Percentiles rank a stretch among this genome's conserved stretches.
Conservation (phyloP, 2,329 filamentous ascomycete species). For the Aspergillus fijiensis region DNA sequence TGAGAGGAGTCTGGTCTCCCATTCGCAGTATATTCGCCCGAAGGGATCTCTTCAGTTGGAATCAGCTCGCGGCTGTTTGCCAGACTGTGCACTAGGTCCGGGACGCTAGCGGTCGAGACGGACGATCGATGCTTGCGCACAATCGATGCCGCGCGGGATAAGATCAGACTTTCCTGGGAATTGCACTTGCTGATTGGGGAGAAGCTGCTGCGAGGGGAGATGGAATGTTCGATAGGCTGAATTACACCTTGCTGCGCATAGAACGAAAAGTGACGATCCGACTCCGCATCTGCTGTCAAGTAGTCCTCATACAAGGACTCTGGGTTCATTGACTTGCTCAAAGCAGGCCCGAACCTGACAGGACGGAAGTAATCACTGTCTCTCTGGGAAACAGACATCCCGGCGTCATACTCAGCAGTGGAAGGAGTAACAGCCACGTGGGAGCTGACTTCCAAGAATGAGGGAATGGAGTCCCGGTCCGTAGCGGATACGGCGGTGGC, state of each 20-base stretch:
- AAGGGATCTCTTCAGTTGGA: conserved; percentile 25
- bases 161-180: conserved; percentile 57
- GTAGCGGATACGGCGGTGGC: conserved; percentile 30
- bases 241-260: conserved; percentile 42
- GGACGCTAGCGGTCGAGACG: conserved; percentile 46
- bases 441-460: conserved; percentile 28
- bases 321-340: conserved; percentile 34
- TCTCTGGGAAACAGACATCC: conserved; percentile 23
- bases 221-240: conserved; percentile 40
- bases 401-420: conserved; percentile 28
- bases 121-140: conserved; percentile 50
- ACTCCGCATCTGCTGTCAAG: conserved; percentile 45
- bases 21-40: conserved; percentile 19
- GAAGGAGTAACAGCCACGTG: conserved; percentile 34
- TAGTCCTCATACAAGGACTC: conserved; percentile 43
- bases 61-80: conserved; percentile 42
- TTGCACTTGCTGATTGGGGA: conserved; percentile 57
- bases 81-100: conserved; percentile 45
- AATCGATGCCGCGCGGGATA: conserved; percentile 50
- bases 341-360: conserved; percentile 29
- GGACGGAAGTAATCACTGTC: conserved; percentile 34
- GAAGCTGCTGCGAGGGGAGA: conserved; percentile 49
- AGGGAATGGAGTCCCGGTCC: conserved; percentile 34
- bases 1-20: conserved; percentile 27
- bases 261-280: conserved; percentile 50